Conservation (phyloP, 805 yeast species). For the Wickerhamiella kazuoi region DNA sequence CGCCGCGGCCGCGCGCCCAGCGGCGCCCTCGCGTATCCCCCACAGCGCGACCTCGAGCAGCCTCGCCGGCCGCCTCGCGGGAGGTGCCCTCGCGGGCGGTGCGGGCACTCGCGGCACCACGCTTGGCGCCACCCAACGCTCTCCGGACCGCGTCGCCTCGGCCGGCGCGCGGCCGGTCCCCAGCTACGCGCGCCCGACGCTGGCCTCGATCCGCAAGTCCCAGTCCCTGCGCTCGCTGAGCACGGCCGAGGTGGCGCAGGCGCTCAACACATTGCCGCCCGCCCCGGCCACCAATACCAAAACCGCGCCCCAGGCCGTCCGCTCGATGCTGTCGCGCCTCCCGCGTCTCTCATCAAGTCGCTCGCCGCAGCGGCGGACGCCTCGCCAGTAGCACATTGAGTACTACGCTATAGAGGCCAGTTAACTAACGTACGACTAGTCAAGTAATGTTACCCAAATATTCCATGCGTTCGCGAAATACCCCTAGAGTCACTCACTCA, state of each 20-base stretch:
- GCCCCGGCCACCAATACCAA: not conserved
- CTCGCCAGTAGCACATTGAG: not conserved
- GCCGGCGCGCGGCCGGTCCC: slow-evolving; percentile 8
- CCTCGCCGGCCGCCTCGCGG: no score
- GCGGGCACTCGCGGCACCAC: no score
- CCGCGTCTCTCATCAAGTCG: not conserved
- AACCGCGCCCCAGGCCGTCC: not conserved
- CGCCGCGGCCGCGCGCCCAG: no score
- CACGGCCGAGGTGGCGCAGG: not conserved
- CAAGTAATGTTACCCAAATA: not conserved
- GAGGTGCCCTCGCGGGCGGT: no score
- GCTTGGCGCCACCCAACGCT: no score
- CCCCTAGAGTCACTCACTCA: not conserved
- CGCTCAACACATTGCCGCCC: not conserved
- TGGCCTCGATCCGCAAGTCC: slow-evolving; percentile 9
- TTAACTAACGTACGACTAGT: not conserved
- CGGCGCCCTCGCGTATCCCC: no score
- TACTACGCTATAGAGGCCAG: not conserved
- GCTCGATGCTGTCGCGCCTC: not conserved
- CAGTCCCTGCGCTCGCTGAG: slow-evolving; percentile 4
- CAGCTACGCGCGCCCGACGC: slow-evolving; percentile 14
- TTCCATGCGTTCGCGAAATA: not conserved
- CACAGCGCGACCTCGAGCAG: no score
- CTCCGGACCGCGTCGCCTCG: no score
- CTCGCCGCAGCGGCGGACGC: not conserved